Evolutionary conservation across 2,329 filamentous ascomycete genomes (phyloP), one percentile per base, ranked within the genome.

Genomic region (Ascochyta rabiei): DNA sequence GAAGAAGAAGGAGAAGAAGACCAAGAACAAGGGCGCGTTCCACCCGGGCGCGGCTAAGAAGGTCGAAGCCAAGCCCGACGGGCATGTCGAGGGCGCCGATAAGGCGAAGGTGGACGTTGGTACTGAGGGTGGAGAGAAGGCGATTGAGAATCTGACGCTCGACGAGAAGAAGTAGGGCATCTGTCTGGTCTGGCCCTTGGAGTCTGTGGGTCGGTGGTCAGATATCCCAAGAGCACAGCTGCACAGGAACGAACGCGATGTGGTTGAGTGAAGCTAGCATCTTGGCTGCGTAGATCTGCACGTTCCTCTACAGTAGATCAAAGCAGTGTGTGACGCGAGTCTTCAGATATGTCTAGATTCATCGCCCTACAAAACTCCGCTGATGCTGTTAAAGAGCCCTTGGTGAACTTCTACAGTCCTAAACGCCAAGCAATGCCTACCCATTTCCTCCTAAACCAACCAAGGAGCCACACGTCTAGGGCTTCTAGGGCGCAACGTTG

Each of bases 1-100:
- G 3, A 83, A 85, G 63, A 82, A 84, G 72, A 87, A 91, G 79
- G 89, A 91, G 77, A 86, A 83, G 69, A 80, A 82, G 61, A 86
- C 86, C 67, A 95, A 93, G 82, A 86, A 93, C 67, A 87, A 88
- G 76, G 89, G 90, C 1, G 83, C 84, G 1, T 81, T 84, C 56
- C 83, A 87, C 70, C 88, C 86, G 0, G 67, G 67, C 26, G 46
- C 46, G 13, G 48, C 48, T 35, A 70, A 70, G 59, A 70, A 69
- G 42, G 71, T 80, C 5, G 75, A 77, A 55, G 75, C 74, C 1
- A 76, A 80, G 70, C 72, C 78, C 9, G 78, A 81, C 57, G 79
- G 79, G 0, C 73, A 75, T 58, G 71, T 80, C 1, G 75, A 79
- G 62, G 79, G 78, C 3, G 60, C 62, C 56, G 73, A 74, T 6